Percentiles rank a stretch among this genome's conserved stretches.
Evolutionary conservation across 106 monocot species (phyloP).

Genomic region (Dendrobium chrysotoxum): DNA sequence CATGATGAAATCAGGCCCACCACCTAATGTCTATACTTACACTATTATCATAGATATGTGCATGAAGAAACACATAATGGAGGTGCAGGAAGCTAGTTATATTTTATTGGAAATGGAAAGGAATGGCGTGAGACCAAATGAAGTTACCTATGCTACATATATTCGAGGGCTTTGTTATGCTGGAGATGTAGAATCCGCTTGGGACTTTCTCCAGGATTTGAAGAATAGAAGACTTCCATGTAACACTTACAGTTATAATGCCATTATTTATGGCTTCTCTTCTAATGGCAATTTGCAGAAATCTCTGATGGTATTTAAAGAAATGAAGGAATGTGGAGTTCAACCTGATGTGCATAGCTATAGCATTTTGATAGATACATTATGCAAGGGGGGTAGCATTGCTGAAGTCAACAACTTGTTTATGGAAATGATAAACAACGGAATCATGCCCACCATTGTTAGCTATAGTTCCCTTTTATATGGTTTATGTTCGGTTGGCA

Average conservation of each 20-base stretch:
- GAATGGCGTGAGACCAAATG: slow-evolving; percentile 14
- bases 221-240: slow-evolving; percentile 1
- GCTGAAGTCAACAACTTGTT: slow-evolving; percentile 6
- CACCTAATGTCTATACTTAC: slow-evolving; percentile 13
- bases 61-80: neutral
- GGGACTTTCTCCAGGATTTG: slow-evolving; percentile 16
- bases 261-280: slow-evolving; percentile 14
- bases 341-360: slow-evolving; percentile 11
- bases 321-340: slow-evolving; percentile 14
- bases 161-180: slow-evolving; percentile 9
- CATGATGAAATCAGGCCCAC: slow-evolving; percentile 2
- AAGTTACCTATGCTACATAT: slow-evolving; percentile 7
- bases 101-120: slow-evolving; percentile 13
- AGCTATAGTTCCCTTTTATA: slow-evolving; percentile 7
- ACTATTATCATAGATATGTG: slow-evolving; percentile 12
- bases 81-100: slow-evolving; percentile 1
- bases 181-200: slow-evolving; percentile 7
- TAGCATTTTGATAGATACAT: slow-evolving; percentile 13
- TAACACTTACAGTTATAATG: slow-evolving; percentile 13
- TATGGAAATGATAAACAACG: slow-evolving; percentile 7
- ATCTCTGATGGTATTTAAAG: slow-evolving; percentile 11
- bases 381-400: slow-evolving; percentile 6
- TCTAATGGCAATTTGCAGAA: neutral
- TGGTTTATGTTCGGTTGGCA: slow-evolving; percentile 7
- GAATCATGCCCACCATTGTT: slow-evolving; percentile 11